Percentiles rank a stretch among this genome's conserved stretches.
These are phyloP conservation scores for Citrus reticulata DNA, from an alignment of 345 rosid species.

Conservation along the genomic window DNA sequence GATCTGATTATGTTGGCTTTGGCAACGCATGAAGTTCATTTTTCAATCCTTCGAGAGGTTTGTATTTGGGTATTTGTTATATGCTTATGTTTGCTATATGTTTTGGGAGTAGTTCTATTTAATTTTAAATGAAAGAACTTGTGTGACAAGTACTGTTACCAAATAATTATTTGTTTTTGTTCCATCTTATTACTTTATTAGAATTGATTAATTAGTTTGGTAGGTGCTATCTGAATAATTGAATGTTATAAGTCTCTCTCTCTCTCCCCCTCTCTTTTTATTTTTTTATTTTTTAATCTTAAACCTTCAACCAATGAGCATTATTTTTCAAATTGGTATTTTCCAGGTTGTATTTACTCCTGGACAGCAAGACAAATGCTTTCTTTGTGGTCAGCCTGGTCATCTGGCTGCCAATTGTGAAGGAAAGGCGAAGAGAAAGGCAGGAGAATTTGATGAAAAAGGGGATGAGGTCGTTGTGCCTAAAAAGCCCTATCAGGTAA, in stretches of 20 bases:
- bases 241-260: too few relatives aligned
- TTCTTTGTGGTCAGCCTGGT: slow-evolving; percentile 93
- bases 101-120: slow-evolving; percentile 1
- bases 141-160: not conserved
- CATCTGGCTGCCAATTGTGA: slow-evolving; percentile 85
- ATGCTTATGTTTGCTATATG: not conserved
- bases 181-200: not conserved
- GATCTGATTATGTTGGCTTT: slow-evolving; percentile 95
- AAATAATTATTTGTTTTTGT: not conserved
- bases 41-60: slow-evolving; percentile 98
- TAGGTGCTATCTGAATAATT: not conserved
- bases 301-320: not conserved
- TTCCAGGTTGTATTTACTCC: slow-evolving; percentile 73
- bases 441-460: slow-evolving; percentile 95
- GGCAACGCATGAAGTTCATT: slow-evolving; percentile 94
- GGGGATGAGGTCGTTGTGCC: slow-evolving; percentile 50
- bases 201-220: not conserved
- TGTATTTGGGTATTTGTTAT: slow-evolving; percentile 3
- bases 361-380: slow-evolving; percentile 83
- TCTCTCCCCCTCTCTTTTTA: too few relatives aligned
- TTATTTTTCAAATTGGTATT: not conserved
- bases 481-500: slow-evolving; percentile 93
- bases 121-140: not conserved
- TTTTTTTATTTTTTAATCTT: not conserved
- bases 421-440: slow-evolving; percentile 81